Evolutionary conservation across 1,139 yeast species (phyloP), one percentile per base, ranked within the genome.

Genomic region (Geotrichum aggregatum): DNA sequence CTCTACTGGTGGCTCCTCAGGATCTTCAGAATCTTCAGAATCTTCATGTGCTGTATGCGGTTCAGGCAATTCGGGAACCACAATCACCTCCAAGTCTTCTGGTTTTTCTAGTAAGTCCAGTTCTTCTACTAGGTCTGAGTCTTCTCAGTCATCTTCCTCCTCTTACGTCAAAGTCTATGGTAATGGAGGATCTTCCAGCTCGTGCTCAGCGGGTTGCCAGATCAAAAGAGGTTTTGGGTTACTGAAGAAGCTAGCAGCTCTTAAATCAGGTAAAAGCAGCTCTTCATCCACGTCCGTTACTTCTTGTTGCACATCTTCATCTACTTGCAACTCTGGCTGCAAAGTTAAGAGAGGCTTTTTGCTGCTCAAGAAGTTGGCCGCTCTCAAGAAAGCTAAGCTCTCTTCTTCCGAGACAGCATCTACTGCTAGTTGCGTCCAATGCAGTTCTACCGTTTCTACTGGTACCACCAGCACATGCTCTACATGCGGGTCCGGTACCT

Each of bases 281-380:
- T 13, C 16, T 14, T 31, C 35, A 6, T 3, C 13, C 16, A 4
- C 35, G 4, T 31, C 35, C 11, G 35, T 4, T n/a, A 6, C 35
- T 31, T 31, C 35, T 31, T 24, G 28, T 8, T 24, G 28, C 8
- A 24, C 28, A 24, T 24, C 33, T 21, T 3, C 26, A 8, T 39
- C 50, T 21, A 7, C 33, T 21, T 41, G 34, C 33, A 31, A 47
- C 18, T 18, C 24, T n/a, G 30, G 30, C 2, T 39, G 42, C 42
- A 39, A 39, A 18, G 16, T 16, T n/a, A 39, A 39, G 42, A 18
- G 42, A 13, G 28, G 30, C 14, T 22, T 39, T 21, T n/a, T 18
- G 3, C 30, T 39, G 7, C 11, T 39, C 30, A 39, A 39, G 16
- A 39, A 39, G 42, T 16, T 39, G 2, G n/a, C 22, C 11, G 28